These are phyloP conservation scores for Aureobasidium sp. DNA, from an alignment of 2,329 filamentous ascomycete species.

Conservation along the genomic window DNA sequence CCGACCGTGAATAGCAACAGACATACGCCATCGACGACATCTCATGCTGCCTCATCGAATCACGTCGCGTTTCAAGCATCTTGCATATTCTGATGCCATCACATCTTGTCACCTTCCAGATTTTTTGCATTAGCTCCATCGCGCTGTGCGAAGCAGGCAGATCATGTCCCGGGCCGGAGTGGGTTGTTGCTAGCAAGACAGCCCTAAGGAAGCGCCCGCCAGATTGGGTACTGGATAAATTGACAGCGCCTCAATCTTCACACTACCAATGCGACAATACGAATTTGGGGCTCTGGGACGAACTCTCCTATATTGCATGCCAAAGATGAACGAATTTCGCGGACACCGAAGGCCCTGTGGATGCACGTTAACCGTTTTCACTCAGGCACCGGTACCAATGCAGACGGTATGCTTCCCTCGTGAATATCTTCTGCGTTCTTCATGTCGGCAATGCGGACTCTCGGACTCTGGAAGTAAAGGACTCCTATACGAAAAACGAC, in stretches of 20 bases:
- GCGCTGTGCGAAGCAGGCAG: not conserved
- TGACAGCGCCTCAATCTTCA: not conserved
- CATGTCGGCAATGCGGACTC: not conserved
- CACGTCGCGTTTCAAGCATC: slow-evolving; percentile 2
- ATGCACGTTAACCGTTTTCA: slow-evolving; percentile 12
- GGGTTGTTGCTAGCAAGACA: not conserved
- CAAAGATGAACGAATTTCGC: not conserved
- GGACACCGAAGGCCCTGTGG: not conserved
- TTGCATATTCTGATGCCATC: not conserved
- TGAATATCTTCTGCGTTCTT: slow-evolving; percentile 4
- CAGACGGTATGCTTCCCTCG: not conserved
- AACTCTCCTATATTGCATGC: slow-evolving; percentile 7
- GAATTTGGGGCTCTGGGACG: not conserved
- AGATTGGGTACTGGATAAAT: slow-evolving; percentile 7
- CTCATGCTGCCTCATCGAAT: not conserved
- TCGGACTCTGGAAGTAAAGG: not conserved
- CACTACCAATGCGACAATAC: not conserved
- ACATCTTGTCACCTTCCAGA: not conserved
- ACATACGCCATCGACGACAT: slow-evolving; percentile 1
- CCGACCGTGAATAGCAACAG: slow-evolving; percentile 6
- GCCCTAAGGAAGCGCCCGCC: not conserved
- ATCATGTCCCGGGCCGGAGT: not conserved
- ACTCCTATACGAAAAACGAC: not conserved
- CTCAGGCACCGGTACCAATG: slow-evolving; percentile 10
- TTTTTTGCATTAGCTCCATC: not conserved